phyloP scores from a whole-genome alignment of 148 eudicot genomes.

The Linanthus parryae region DNA sequence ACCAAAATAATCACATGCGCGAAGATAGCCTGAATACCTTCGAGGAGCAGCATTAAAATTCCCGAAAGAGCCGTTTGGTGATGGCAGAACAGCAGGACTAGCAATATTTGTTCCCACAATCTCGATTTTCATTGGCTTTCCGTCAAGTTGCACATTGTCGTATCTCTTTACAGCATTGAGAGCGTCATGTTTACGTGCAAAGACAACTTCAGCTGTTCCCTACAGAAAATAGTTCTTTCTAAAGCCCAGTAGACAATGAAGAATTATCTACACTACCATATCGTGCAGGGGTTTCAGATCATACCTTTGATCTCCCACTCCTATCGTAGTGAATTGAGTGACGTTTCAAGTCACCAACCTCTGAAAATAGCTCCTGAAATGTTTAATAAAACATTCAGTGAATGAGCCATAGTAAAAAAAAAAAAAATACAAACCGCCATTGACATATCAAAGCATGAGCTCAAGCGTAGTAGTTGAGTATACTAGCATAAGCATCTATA shows the following conservation, averaged over 20 bases:
- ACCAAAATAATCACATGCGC: no score
- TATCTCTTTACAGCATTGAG: slow-evolving; percentile 77
- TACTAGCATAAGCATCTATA: no score
- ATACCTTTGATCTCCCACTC: slow-evolving; percentile 88
- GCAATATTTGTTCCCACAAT: slow-evolving; percentile 62
- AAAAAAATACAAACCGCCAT: no score
- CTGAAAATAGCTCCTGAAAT: slow-evolving; percentile 89
- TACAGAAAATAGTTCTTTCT: slow-evolving; percentile 13
- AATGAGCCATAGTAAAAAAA: no score
- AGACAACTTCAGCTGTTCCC: slow-evolving; percentile 93
- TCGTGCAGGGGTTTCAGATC: no score
- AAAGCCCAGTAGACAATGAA: slow-evolving; percentile 14
- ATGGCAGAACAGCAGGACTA: slow-evolving; percentile 31
- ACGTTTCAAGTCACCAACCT: slow-evolving; percentile 76
- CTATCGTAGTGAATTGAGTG: slow-evolving; percentile 60
- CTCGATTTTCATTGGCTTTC: slow-evolving; percentile 90
- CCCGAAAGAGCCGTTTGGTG: slow-evolving; percentile 25
- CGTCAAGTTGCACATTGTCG: slow-evolving; percentile 88
- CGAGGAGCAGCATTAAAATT: slow-evolving; percentile 32
- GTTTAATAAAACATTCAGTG: no score
- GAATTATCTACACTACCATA: slow-evolving; percentile 7
- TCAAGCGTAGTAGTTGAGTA: no score
- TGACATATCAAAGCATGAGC: no score
- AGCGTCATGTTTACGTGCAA: slow-evolving; percentile 64
- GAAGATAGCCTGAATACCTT: no score